Evolutionary conservation across 139 green algal genomes (phyloP).

Genomic region (Chlamydomonas incerta): DNA sequence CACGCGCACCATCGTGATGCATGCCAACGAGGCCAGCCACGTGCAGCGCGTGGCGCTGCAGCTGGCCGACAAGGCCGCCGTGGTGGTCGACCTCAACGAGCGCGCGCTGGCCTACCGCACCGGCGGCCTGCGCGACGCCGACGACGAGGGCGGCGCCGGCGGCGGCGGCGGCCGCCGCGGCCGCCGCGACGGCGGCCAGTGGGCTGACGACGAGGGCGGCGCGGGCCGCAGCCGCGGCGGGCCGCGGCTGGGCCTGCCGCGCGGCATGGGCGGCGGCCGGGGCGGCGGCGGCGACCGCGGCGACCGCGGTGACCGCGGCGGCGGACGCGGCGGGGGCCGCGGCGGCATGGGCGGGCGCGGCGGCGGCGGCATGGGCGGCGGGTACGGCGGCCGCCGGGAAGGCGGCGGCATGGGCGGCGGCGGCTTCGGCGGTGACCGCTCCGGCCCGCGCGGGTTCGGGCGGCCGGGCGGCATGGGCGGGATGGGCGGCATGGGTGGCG

Average conservation of each 20-base stretch:
- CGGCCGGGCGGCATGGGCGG: conserved; percentile 30
- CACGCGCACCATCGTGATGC: conserved; percentile 94
- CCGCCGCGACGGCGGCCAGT: conserved; percentile 1
- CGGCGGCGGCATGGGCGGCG: conserved; percentile 47
- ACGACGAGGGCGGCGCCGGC: conserved; percentile 54
- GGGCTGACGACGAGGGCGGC: conserved; percentile 47
- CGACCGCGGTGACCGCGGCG: conserved; percentile 23
- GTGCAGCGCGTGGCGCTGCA: conserved; percentile 85
- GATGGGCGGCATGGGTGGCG: neutral
- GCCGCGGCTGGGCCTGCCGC: neutral
- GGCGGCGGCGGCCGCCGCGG: conserved; percentile 41
- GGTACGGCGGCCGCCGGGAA: conserved; percentile 17
- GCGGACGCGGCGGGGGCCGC: conserved; percentile 47
- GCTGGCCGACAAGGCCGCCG: conserved; percentile 84
- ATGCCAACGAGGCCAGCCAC: conserved; percentile 78
- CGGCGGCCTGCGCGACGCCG: conserved; percentile 67
- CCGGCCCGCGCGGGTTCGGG: conserved; percentile 11
- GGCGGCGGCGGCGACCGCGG: conserved; percentile 53
- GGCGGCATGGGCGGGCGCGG: conserved; percentile 44
- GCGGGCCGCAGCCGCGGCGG: conserved; percentile 10
- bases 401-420: conserved; percentile 44
- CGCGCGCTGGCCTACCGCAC: conserved; percentile 88
- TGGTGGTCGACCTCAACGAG: conserved; percentile 97
- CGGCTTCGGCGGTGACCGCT: neutral
- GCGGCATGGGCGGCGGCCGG: conserved; percentile 21